Evolutionary conservation across 768 basidiomycete species (phyloP), one percentile per base, ranked within the genome.

Genomic region (Podaxis sp.): DNA sequence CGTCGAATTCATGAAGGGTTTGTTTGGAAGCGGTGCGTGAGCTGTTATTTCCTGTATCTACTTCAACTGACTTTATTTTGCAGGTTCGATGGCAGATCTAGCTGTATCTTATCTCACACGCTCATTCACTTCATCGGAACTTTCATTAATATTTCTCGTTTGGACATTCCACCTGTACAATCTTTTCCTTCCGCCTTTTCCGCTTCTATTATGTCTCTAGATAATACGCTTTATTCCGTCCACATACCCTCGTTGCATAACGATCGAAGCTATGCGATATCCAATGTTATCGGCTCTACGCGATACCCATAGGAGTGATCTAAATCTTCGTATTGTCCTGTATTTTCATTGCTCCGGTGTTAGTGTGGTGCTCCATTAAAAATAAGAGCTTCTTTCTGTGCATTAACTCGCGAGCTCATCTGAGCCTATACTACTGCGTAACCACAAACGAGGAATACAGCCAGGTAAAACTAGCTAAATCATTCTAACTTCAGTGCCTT

Each of bases 81-180:
- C 17, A 56, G 40, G 37, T 41, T 44, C 40, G 56, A 44, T 13
- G 54, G 11, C 36, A 41, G 36, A 12, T 38, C n/a, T 24, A 22
- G n/a, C 38, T 26, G 40, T 56, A 40, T 56, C 38, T 56, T 15
- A 56, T 56, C 36, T 22, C 54, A 56, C 56, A 41, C 56, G 28
- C 56, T 56, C 56, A 46, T 56, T 56, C 3, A 56, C 44, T 26
- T 56, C 40, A 10, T 28, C n/a, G 22, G 40, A 26, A 28, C 26
- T 53, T 53, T 53, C 24, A 50, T 50, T 55, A 37, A 37, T 55
- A 55, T 12, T 40, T 3, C 22, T 44, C 13, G 11, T n/a, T 41
- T 24, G 20, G 40, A 26, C 38, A n/a, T n/a, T 28, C 5, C 41
- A 22, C 20, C 17, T 56, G 56, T 41, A 46, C 41, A 44, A 13